Conservation (phyloP, 768 basidiomycete genomes). For the Serendipita sp. region DNA sequence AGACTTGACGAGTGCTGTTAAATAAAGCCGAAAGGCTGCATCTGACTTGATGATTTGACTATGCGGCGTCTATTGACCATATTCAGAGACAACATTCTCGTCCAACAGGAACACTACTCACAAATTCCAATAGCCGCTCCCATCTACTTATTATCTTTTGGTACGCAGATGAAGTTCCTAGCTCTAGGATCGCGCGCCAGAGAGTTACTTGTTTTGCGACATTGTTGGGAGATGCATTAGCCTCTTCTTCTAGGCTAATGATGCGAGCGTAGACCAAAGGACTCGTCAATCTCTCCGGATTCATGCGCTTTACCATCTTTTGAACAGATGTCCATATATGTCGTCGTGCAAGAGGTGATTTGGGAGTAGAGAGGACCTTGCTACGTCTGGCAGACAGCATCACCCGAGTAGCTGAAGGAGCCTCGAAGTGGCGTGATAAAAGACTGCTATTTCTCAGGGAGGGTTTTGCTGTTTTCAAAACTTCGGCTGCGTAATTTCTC, state of each 20-base stretch:
- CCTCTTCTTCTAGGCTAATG: constrained; percentile 40
- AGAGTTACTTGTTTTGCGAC: constrained; percentile 51
- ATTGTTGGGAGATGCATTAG: constrained; percentile 56
- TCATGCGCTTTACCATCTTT: not conserved
- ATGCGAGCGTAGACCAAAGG: constrained; percentile 7
- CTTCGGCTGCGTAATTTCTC: not conserved
- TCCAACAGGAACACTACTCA: constrained; percentile 25
- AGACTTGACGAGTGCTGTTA: constrained; percentile 45
- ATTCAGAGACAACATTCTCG: not conserved
- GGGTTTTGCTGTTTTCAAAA: not conserved
- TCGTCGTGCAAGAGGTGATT: not conserved
- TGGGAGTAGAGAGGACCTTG: not conserved
- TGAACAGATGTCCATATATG: constrained; percentile 5
- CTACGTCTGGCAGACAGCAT: not conserved
- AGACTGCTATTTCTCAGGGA: not conserved
- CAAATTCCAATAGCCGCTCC: constrained; percentile 74
- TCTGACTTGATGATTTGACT: constrained; percentile 58
- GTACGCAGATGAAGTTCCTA: constrained; percentile 49
- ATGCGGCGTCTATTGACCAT: constrained; percentile 35
- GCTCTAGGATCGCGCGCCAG: constrained; percentile 48
- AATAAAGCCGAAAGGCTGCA: constrained; percentile 60
- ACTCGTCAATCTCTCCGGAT: not conserved
- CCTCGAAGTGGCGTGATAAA: not conserved
- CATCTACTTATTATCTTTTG: constrained; percentile 61
- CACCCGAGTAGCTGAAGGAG: not conserved